Conservation (phyloP, 2,329 filamentous ascomycete species). For the Aspergillus luchuensis region DNA sequence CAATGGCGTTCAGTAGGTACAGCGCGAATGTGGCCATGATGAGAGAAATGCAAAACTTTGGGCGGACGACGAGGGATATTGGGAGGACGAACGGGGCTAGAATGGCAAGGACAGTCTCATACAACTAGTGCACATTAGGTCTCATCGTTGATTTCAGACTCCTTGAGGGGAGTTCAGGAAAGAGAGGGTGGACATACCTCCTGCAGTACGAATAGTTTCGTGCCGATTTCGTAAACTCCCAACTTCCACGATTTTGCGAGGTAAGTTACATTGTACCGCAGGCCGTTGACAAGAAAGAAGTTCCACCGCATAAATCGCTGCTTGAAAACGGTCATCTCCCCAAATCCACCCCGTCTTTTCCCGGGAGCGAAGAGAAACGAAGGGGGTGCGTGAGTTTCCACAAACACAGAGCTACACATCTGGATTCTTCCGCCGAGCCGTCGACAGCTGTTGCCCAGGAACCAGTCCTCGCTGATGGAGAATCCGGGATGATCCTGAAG, state of each 20-base stretch:
- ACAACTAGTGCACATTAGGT: conserved; percentile 39
- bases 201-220: conserved; percentile 54
- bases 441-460: conserved; percentile 53
- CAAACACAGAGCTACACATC: conserved; percentile 55
- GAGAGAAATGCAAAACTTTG: conserved; percentile 44
- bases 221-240: conserved; percentile 52
- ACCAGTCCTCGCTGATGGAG: conserved; percentile 56
- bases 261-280: conserved; percentile 53
- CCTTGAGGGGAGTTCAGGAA: no score
- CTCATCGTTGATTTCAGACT: neutral
- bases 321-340: conserved; percentile 56
- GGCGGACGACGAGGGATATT: conserved; percentile 48
- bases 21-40: conserved; percentile 41
- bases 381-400: conserved; percentile 54
- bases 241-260: conserved; percentile 52
- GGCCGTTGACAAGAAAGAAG: conserved; percentile 54
- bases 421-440: conserved; percentile 49
- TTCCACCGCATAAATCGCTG: conserved; percentile 56
- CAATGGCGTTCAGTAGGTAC: conserved; percentile 47
- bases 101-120: conserved; percentile 51
- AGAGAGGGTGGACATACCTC: conserved; percentile 32
- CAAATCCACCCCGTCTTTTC: conserved; percentile 51
- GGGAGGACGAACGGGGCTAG: conserved; percentile 50
- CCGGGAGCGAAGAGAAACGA: conserved; percentile 44
- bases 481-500: conserved; percentile 55